Base-by-base conservation (phyloP, 495 filamentous ascomycete genomes). In the Hypoxylon subgilvum region DNA sequence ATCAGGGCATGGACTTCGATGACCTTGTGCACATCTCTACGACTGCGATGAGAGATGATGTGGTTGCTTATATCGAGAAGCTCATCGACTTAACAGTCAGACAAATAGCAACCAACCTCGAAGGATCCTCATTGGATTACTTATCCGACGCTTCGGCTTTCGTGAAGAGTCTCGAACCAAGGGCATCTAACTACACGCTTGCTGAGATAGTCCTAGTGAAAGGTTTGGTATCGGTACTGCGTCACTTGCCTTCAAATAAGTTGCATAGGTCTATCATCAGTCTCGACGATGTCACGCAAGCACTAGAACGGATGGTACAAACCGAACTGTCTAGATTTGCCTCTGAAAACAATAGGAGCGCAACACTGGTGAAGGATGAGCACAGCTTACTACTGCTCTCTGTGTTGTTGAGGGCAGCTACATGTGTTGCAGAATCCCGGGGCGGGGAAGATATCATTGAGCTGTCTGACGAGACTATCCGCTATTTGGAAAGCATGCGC, bases 1-100 rank as follows among this genome's bases (percentile, higher is more conserved):
- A 13, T 13, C 31, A 75, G 73, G 65, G 49, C 13, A 75, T 75
- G 69, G 54, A 66, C 23, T 77, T 73, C 22, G 27, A 63, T 13
- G 69, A 75, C 25, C 54, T 77, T 30, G 49, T 72, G 25, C 31
- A 63, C 16, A 48, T 76, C n/a, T 63, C 66, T 31, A 54, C 61
- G 13, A 46, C 57, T 18, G 48, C 71, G 31, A 43, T 52, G 36
- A 47, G 16, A 35, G 6, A 47, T 2, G 50, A 63, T 25, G 13
- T 40, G 18, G 13, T 56, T 14, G 40, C 42, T 35, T 14, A 66
- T 31, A 27, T 60, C 17, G 65, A 70, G 42, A 68, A 57, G 32
- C 38, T 70, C 13, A 43, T 65, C 25, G 56, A 65, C 45, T 34
- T 46, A 14, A 68, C 67, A 12, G 31, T 67, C 25, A 70, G 68